Conservation (phyloP, 2,329 filamentous ascomycete species). For the Colletotrichum neosansevieriae region DNA sequence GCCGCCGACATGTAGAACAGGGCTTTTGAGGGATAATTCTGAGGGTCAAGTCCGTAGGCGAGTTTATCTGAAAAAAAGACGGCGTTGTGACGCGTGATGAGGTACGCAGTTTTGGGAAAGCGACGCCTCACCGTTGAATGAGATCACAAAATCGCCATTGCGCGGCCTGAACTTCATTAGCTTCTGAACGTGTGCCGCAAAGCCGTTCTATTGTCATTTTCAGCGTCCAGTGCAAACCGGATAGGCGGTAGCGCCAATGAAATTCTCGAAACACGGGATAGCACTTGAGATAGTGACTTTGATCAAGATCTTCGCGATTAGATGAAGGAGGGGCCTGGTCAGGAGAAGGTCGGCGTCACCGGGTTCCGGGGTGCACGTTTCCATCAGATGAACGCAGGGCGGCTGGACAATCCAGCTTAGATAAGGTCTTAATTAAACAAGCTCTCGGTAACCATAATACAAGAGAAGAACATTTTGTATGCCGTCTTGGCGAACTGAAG, state of each 20-base stretch:
- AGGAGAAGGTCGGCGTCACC: not conserved
- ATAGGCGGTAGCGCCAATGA: no score
- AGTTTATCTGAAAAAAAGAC: not conserved
- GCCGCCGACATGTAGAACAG: not conserved
- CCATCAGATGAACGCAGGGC: not conserved
- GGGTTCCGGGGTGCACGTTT: not conserved
- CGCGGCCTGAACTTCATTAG: no score
- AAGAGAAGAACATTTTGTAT: not conserved
- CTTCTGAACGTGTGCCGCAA: no score
- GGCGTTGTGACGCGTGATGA: not conserved
- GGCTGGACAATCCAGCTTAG: not conserved
- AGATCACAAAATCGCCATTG: no score
- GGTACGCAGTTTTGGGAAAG: no score
- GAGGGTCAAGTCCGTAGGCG: not conserved
- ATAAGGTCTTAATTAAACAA: not conserved
- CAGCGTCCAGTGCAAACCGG: no score
- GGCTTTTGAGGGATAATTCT: not conserved
- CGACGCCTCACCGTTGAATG: no score
- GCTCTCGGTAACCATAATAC: not conserved
- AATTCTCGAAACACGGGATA: no score
- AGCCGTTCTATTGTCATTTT: no score
- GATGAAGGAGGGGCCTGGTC: no score
- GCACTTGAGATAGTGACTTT: no score
- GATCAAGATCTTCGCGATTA: no score
- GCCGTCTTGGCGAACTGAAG: conserved; percentile 1